phyloP scores from a whole-genome alignment of 208 protist genomes.

The Acanthamoeba culbertsoni region DNA sequence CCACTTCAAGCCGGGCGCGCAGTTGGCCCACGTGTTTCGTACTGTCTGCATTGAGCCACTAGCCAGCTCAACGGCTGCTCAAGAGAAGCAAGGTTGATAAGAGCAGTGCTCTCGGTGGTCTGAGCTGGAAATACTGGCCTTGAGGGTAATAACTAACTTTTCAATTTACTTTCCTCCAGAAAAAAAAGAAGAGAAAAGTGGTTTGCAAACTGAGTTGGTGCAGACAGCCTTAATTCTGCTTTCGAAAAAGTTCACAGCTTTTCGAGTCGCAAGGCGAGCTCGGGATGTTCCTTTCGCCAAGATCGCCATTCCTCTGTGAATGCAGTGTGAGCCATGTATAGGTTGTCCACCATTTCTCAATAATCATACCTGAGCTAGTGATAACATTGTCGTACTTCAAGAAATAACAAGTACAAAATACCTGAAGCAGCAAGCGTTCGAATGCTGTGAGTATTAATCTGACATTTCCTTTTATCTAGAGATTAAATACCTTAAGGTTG shows the following conservation, averaged over 20 bases:
- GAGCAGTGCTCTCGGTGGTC: no score
- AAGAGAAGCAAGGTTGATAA: no score
- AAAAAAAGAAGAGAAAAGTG: no score
- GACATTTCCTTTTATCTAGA: background rate
- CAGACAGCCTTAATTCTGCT: no score
- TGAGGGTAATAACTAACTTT: no score
- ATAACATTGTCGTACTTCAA: background rate
- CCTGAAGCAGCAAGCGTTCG: background rate
- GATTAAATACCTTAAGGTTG: background rate
- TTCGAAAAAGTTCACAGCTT: no score
- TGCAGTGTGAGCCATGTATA: background rate
- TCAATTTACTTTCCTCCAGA: no score
- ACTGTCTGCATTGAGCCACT: slow-evolving; percentile 16
- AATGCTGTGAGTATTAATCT: background rate
- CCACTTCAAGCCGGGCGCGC: slow-evolving; percentile 9
- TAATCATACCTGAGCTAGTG: background rate
- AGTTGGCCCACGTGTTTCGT: slow-evolving; percentile 10
- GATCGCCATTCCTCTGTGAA: background rate
- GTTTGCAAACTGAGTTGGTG: no score
- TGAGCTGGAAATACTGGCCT: no score
- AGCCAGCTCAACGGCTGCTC: no score
- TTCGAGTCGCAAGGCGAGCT: no score
- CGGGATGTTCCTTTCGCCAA: background rate
- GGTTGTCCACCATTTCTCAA: no score
- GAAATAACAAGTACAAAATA: background rate